A percentile compares a stretch with the other conserved stretches of the same genome.
phyloP scores from a whole-genome alignment of 2,329 filamentous ascomycete genomes.

The Fusarium sp. region DNA sequence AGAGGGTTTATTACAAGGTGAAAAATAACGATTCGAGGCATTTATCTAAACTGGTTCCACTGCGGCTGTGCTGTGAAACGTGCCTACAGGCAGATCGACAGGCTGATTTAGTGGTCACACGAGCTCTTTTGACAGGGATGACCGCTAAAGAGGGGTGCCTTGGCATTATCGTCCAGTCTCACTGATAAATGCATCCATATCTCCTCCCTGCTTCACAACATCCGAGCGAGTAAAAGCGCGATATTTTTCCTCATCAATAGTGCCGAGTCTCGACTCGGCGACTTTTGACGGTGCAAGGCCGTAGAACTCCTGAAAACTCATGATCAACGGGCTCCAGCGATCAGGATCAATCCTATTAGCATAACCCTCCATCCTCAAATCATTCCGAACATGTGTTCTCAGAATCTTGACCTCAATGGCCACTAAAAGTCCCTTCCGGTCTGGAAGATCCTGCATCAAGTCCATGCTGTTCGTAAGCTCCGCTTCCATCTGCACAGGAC shows the following conservation, averaged over 20 bases:
- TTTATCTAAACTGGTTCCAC: not conserved
- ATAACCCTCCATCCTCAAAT: not conserved
- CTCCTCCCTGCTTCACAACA: not conserved
- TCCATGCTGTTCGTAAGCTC: not conserved
- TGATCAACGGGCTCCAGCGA: not conserved
- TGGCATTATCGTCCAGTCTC: not conserved
- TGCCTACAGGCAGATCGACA: not conserved
- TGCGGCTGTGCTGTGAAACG: not conserved
- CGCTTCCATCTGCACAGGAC: not conserved
- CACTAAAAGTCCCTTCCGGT: rapidly evolving
- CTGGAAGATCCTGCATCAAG: not conserved
- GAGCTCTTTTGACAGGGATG: not conserved
- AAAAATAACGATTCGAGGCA: not conserved
- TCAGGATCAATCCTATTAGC: not conserved
- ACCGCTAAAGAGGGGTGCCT: not conserved
- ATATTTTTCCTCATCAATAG: not conserved
- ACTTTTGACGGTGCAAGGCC: not conserved
- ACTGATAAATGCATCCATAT: not conserved
- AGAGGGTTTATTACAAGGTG: too few relatives aligned
- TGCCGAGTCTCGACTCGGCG: not conserved
- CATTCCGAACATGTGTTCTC: not conserved
- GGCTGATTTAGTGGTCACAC: not conserved
- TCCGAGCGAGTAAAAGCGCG: not conserved
- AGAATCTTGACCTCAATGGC: not conserved
- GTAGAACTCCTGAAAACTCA: not conserved